Base-by-base conservation (phyloP, 257 asterid species). In the Marsdenia floribunda region DNA sequence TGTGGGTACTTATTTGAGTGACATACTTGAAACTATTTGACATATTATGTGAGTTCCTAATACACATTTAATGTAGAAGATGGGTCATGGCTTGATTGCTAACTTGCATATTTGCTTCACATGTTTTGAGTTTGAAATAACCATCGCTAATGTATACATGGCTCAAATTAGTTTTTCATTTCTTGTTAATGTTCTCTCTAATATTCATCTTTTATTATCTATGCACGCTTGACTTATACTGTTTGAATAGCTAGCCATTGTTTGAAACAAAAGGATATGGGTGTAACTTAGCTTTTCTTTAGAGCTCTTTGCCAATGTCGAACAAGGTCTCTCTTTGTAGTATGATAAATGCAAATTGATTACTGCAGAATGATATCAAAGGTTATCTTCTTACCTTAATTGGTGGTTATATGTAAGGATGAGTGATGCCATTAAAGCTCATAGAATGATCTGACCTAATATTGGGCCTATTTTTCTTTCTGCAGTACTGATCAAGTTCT, bases 401-500 rank as follows among this genome's bases (percentile, higher is more conserved):
- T 33, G 49, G 18, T 71, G 29, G 40, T 37, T 24, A 42, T 37
- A 0, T 33, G 29, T 68, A 46, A 8, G 63, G 21, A 61, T 47
- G 54, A 42, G 61, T 33, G n/a, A 33, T 47, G 11, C 54, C 16
- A 10, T 22, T 22, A 35, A 58, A 57, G 11, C 13, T 58, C 16
- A 58, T 58, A 22, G 14, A 22, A 15, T 15, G 26, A 58, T 58
- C 63, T 58, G 37, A 58, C 37, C 26, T 58, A 24, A 24, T 58
- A 33, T 58, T 9, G 65, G 35, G 6, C 16, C 65, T 58, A 9
- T 24, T 60, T 12, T 60, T 12, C 18, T 60, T 60, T 76, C 22
- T 11, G 26, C 75, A 60, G 8, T 65, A 19, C 69, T 68, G 73
- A 44, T n/a, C 64, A 68, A 65, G 68, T 82, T 16, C 65, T 75